These are phyloP conservation scores for Lactifluus hygrophoroides DNA, from an alignment of 768 basidiomycete species.

Conservation along the genomic window DNA sequence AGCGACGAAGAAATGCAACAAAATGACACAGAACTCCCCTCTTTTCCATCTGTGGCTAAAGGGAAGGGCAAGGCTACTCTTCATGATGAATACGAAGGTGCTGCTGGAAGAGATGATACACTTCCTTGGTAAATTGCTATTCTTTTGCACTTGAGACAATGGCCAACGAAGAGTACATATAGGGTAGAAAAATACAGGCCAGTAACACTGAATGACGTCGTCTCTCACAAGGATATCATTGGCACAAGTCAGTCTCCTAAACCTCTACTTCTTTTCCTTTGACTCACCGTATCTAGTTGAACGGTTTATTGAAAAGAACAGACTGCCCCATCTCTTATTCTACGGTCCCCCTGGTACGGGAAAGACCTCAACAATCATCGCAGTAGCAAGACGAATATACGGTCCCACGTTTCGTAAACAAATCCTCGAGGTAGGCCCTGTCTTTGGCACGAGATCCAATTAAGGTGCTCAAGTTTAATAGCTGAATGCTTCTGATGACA, in stretches of 20 bases:
- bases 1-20: constrained; percentile 50
- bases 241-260: constrained; percentile 68
- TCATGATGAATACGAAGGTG: constrained; percentile 24
- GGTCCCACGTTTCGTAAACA: constrained; percentile 80
- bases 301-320: constrained; percentile 90
- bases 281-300: constrained; percentile 52
- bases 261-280: not conserved
- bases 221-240: constrained; percentile 94
- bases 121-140: constrained; percentile 66
- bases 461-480: constrained; percentile 26
- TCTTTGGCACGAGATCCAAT: not conserved
- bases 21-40: constrained; percentile 28
- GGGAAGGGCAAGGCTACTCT: constrained; percentile 64
- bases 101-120: constrained; percentile 46
- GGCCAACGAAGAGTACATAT: constrained; percentile 6
- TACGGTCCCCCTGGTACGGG: constrained; percentile 99
- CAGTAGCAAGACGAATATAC: constrained; percentile 92
- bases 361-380: constrained; percentile 95
- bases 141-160: not conserved
- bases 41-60: constrained; percentile 35
- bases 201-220: constrained; percentile 84
- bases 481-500: constrained; percentile 97
- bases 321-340: constrained; percentile 90
- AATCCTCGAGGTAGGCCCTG: constrained; percentile 71
- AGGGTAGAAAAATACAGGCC: constrained; percentile 98